phyloP scores from a whole-genome alignment of 106 monocot species.

The Acorus calamus region DNA sequence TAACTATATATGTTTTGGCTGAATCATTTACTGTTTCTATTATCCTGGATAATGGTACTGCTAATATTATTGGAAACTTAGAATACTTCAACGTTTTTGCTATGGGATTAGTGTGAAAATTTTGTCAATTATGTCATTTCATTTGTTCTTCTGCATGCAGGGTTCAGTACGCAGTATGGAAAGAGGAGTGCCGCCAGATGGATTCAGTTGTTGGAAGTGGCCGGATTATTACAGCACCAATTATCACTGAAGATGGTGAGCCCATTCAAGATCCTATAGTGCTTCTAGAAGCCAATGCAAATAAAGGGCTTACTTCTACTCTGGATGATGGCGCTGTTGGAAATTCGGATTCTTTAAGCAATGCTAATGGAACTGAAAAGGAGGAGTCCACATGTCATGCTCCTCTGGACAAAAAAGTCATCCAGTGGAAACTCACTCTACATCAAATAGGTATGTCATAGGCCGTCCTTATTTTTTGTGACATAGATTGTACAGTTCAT shows the following conservation, averaged over 20 bases:
- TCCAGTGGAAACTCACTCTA: constrained; percentile 90
- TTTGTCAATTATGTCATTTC: too few relatives aligned
- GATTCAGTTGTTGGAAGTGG: constrained; percentile 92
- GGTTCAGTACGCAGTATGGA: constrained; percentile 71
- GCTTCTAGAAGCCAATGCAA: constrained; percentile 42
- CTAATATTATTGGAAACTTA: too few relatives aligned
- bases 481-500: too few relatives aligned
- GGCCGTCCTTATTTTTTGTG: background rate
- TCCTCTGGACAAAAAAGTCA: constrained; percentile 49
- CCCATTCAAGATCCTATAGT: constrained; percentile 77
- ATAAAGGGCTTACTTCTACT: background rate
- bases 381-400: background rate
- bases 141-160: constrained; percentile 26
- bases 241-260: constrained; percentile 74
- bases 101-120: too few relatives aligned
- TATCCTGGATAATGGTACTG: too few relatives aligned
- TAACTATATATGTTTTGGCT: too few relatives aligned
- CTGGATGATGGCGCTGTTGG: background rate
- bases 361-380: background rate
- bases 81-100: too few relatives aligned
- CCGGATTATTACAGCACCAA: constrained; percentile 76
- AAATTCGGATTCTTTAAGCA: background rate
- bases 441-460: constrained; percentile 84
- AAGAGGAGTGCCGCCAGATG: constrained; percentile 67
- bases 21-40: too few relatives aligned